Evolutionary conservation across 495 filamentous ascomycete species (phyloP), one percentile per base, ranked within the genome.

Genomic region (Usnea hakonensis): DNA sequence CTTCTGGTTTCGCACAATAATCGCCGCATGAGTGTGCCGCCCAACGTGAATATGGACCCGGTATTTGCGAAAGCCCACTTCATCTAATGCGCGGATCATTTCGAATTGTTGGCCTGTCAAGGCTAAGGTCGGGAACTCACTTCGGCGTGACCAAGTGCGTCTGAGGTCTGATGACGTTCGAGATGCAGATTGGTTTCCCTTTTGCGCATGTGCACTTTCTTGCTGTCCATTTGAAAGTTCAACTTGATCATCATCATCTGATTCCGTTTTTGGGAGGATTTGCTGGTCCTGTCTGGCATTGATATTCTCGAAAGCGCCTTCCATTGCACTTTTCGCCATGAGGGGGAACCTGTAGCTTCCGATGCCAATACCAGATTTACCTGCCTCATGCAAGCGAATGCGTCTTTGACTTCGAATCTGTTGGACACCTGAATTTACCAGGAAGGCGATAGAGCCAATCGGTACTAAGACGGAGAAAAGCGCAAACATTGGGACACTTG

Each of bases 21-120:
- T 95, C 2, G 93, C 93, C 0, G 93, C 94, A 71, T 98, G 94
- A 53, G 79, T 88, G 69, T 96, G 91, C 36, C 78, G 71, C 46
- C 81, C 81, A 3, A 91, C 86, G 54, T 95, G 90, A 44, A 98
- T 97, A 74, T 88, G 85, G 5, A 96, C 89, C 0, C 84, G 86
- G 73, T 89, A 93, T 73, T 94, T 97, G 23, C 80, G 81, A 75
- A 87, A 91, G 13, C 87, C 86, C 0, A 95, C 77, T 13, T 76
- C 70, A 68, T 97, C 87, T 64, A 98, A 74, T 19, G 85, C 83
- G 21, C 87, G 75, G 54, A 96, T 87, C 76, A 96, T 96, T 26
- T 77, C 75, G 71, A 95, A 93, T 72, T 98, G 94, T 30, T 84
- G 84, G 4, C 82, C 77, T 2, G 89, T 84, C 50, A 98, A 74